Evolutionary conservation across 192 early-diverging fungal species (phyloP), one percentile per base, ranked within the genome.

Genomic region (Coemansia sp.): DNA sequence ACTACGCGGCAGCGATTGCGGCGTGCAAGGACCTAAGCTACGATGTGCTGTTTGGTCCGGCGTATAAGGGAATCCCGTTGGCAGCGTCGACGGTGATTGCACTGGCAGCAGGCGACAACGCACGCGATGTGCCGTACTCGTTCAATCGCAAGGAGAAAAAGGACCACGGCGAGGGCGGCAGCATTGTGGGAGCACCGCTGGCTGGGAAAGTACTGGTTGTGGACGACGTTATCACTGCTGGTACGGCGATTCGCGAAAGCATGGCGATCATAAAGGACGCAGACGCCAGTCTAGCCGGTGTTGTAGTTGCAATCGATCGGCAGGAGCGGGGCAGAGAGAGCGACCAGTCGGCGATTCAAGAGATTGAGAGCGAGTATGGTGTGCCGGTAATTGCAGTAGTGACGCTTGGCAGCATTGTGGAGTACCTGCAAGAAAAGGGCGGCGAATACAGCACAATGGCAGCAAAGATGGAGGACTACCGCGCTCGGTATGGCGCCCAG

Each of bases 81-180:
- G 93, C 92, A 2, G 87, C 91, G 17, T 77, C 94, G 5, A 88
- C 92, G 0, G 89, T 88, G 32, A 87, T 98, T 37, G 85, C 92
- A 4, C 81, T 99, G 56, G 84, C 87, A 14, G 75, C 68, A 29
- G 58, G 64, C 27, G 69, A 56, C 21, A 12, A 10, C 3, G 80
- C 59, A 17, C 82, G 90, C 43, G 74, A 87, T 57, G 88, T 88
- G 11, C 92, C 94, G 10, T 99, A 91, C 72, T 81, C 86, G 48
- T 99, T 99, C 82, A 98, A 99, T 86, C 87, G 97, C 69, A 99
- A 99, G 81, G 97, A 99, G 72, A 89, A 88, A 81, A 99, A 99
- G 84, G 94, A 99, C 73, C 97, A 99, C 70, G 97, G 95, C 50
- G 97, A 99, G 73, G 97, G 97, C 29, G 97, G 97, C 39, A 87